Evolutionary conservation across 2,329 filamentous ascomycete species (phyloP), one percentile per base, ranked within the genome.

Genomic region (Myriosclerotinia curreyana): DNA sequence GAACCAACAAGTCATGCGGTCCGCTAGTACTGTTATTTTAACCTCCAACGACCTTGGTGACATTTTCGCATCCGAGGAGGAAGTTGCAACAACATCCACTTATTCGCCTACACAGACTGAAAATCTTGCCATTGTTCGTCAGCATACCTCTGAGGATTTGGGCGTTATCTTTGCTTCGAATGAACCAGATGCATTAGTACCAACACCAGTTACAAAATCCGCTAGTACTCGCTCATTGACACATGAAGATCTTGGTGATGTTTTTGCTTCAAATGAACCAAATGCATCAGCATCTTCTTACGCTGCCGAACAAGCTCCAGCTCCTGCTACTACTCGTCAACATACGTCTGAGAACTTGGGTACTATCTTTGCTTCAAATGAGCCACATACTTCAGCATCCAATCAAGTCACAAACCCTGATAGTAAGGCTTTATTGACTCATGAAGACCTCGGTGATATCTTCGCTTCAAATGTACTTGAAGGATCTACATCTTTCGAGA

Each of bases 61-160:
- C 2, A 48, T 36, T 11, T 59, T 46, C 14, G 55, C 34, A 20
- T 48, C 22, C 14, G 42, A 38, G 5, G 42, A 48, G 5, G 42
- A 5, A 38, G 44, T 11, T 28, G 5, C n/a, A 55, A 28, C 53
- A 42, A 31, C 22, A n/a, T 25, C 22, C 9, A 12, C 15, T 20
- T 20, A 48, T 25, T 2, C 36, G 31, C 11, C 44, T 46, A 36
- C 14, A 17, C 55, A 48, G 25, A 11, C 8, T 38, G 8, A 14
- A 48, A 59, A 34, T 6, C 14, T 14, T 25, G 4, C 42, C 9
- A 4, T 25, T 22, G 20, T 46, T n/a, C 54, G 54, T 48, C 54
- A 58, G 28, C 28, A 58, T 58, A 59, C 31, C 36, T 59, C 42
- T 38, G 42, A 48, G 9, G 55, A 59, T 25, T 22, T 59, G 20